Conservation (phyloP, 345 rosid species). For the Euphorbia pulcherrima region DNA sequence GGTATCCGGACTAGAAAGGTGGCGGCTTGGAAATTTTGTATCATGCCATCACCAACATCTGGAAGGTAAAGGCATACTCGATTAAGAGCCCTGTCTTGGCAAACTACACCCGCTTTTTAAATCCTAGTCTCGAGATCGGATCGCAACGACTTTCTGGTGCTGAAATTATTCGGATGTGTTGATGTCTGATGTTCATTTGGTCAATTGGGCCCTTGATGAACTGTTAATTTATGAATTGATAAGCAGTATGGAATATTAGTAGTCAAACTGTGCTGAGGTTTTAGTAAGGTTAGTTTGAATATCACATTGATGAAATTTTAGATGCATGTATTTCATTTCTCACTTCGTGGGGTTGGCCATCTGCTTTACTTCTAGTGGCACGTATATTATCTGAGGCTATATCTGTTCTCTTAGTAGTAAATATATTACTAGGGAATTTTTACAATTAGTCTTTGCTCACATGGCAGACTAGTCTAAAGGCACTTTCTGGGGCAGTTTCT, state of each 20-base stretch:
- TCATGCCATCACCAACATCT: background rate
- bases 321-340: background rate
- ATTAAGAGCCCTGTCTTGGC: background rate
- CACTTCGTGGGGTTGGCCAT: background rate
- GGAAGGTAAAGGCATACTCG: background rate
- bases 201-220: no score
- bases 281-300: background rate
- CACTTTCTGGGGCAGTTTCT: slow-evolving; percentile 64
- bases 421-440: background rate
- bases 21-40: no score
- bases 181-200: background rate
- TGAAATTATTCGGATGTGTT: background rate
- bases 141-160: background rate
- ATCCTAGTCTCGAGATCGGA: background rate
- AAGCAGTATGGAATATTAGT: background rate
- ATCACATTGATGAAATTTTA: background rate
- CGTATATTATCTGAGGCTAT: slow-evolving; percentile 2
- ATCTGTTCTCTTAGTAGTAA: background rate
- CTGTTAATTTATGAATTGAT: background rate
- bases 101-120: background rate
- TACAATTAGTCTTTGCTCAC: background rate
- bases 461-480: slow-evolving; percentile 60
- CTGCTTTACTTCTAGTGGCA: slow-evolving; percentile 54
- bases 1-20: no score
- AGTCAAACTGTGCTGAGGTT: background rate